Percentiles rank a stretch among this genome's conserved stretches.
These are phyloP conservation scores for Rhynchosporium secalis DNA, from an alignment of 2,329 filamentous ascomycete species.

Conservation along the genomic window DNA sequence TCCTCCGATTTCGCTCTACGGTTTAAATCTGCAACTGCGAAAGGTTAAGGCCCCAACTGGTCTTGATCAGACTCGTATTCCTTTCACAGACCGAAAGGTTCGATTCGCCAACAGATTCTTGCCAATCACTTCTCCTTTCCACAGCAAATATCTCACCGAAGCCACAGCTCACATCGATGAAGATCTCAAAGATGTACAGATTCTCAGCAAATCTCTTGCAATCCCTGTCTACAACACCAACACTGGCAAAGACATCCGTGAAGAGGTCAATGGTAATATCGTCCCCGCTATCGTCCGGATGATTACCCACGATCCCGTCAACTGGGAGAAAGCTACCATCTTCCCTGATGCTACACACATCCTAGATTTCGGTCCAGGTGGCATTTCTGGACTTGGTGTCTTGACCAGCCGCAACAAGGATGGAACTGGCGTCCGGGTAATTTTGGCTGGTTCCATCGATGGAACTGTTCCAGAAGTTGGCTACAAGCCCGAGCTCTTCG, in stretches of 20 bases:
- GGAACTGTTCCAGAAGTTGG: conserved; percentile 88
- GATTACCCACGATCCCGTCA: conserved; percentile 90
- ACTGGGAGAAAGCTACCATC: conserved; percentile 93
- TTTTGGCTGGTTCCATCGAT: conserved; percentile 89
- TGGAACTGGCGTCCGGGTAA: conserved; percentile 93
- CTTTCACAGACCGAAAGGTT: conserved; percentile 92
- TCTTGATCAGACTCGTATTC: conserved; percentile 90
- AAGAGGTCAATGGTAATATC: conserved; percentile 70
- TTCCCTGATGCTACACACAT: conserved; percentile 93
- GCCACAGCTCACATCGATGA: conserved; percentile 82
- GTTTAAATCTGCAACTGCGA: conserved; percentile 89
- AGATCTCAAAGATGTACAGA: conserved; percentile 80
- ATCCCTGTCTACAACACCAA: conserved; percentile 91
- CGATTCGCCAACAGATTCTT: conserved; percentile 97
- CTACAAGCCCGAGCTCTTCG: conserved; percentile 97
- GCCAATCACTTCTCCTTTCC: conserved; percentile 96
- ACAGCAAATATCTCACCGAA: conserved; percentile 87
- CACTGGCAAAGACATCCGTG: conserved; percentile 80
- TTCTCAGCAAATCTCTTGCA: conserved; percentile 70
- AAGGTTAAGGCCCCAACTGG: conserved; percentile 99
- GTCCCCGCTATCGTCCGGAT: conserved; percentile 85
- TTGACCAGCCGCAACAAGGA: conserved; percentile 99
- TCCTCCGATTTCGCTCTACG: conserved; percentile 92
- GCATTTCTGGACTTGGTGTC: conserved; percentile 92
- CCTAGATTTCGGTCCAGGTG: conserved; percentile 93